These are phyloP conservation scores for Neurospora africana DNA, from an alignment of 495 filamentous ascomycete genomes.

Conservation along the genomic window DNA sequence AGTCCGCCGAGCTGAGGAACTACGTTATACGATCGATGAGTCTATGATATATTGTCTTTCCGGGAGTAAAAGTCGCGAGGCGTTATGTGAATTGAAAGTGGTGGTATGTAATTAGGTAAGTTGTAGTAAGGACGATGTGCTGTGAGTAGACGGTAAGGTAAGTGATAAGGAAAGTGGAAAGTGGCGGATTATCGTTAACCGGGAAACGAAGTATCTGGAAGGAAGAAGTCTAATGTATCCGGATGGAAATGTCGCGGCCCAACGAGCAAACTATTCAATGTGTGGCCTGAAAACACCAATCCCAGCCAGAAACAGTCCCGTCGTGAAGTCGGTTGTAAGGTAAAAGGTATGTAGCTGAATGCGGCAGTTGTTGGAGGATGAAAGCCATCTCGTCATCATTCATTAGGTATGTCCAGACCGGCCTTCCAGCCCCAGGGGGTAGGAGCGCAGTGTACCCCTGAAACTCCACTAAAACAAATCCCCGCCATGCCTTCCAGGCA, in stretches of 20 bases:
- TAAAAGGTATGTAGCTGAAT: background rate
- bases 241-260: background rate
- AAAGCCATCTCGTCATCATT: background rate
- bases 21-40: background rate
- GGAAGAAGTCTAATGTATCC: background rate
- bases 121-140: background rate
- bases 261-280: background rate
- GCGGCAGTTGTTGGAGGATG: background rate
- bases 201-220: background rate
- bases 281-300: background rate
- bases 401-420: background rate
- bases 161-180: background rate
- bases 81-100: background rate
- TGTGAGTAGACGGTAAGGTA: background rate
- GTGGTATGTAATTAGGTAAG: background rate
- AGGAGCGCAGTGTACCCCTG: background rate
- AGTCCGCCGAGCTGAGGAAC: background rate
- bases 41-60: background rate
- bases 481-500: background rate
- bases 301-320: background rate
- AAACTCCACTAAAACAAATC: background rate
- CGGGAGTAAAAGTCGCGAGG: background rate
- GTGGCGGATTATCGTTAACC: background rate
- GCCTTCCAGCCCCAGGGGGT: background rate
- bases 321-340: background rate